A percentile compares a stretch with the other conserved stretches of the same genome.
These are phyloP conservation scores for Globisporangium abappressorium DNA, from an alignment of 352 stramenopile species.

Conservation along the genomic window DNA sequence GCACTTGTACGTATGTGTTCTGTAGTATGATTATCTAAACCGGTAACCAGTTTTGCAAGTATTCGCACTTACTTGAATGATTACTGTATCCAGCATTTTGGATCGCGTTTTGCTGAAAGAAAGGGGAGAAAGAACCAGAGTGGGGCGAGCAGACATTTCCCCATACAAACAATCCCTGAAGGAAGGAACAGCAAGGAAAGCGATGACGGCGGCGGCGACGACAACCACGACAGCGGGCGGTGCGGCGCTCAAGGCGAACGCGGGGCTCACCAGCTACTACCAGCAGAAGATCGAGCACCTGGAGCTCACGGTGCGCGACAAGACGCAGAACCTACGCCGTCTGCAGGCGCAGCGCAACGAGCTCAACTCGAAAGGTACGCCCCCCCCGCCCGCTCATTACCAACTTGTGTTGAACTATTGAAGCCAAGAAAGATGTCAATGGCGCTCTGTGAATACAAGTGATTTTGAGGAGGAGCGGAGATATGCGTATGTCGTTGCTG, in stretches of 20 bases:
- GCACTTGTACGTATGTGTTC: background rate
- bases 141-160: background rate
- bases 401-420: background rate
- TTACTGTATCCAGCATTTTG: background rate
- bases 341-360: conserved; percentile 99
- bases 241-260: conserved; percentile 25
- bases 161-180: background rate
- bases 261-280: conserved; percentile 90
- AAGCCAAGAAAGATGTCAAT: background rate
- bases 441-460: background rate
- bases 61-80: background rate
- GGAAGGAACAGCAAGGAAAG: conserved; percentile 6
- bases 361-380: conserved; percentile 96
- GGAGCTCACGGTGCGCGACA: conserved; percentile 92
- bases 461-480: background rate
- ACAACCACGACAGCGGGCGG: conserved; percentile 36
- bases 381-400: background rate
- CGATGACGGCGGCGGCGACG: conserved; percentile 41
- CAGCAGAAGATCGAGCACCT: conserved; percentile 95
- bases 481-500: background rate
- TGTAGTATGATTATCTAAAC: background rate
- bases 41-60: background rate
- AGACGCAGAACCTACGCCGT: conserved; percentile 95
- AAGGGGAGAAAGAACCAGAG: conserved; percentile 1
- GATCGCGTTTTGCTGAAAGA: conserved; percentile 8